Conservation (phyloP, 495 filamentous ascomycete species). For the Neurospora discreta region DNA sequence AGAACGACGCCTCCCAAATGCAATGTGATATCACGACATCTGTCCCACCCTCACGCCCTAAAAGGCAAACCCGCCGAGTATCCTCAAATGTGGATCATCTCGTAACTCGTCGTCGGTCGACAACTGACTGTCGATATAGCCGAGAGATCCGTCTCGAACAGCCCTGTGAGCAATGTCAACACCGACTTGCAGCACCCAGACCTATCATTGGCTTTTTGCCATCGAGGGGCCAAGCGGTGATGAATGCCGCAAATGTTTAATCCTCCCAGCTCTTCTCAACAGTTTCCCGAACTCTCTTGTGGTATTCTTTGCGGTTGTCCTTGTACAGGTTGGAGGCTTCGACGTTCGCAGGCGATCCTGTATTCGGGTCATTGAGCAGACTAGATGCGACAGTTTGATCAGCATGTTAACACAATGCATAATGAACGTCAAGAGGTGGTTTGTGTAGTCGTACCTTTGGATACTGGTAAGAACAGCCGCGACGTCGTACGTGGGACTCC, state of each 20-base stretch:
- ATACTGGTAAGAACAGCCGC: slow-evolving; percentile 95
- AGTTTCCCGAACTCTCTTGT: slow-evolving; percentile 87
- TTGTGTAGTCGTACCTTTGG: slow-evolving; percentile 56
- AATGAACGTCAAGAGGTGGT: not conserved
- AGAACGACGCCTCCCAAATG: not conserved
- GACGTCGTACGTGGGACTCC: slow-evolving; percentile 98
- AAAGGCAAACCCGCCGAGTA: not conserved
- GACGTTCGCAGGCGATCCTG: slow-evolving; percentile 92
- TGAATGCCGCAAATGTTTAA: slow-evolving; percentile 23
- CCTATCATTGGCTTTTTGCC: not conserved
- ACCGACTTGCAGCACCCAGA: not conserved
- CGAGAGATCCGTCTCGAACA: not conserved
- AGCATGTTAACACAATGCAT: not conserved
- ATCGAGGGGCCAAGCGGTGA: not conserved
- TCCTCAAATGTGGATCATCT: not conserved
- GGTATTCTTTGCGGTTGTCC: slow-evolving; percentile 92
- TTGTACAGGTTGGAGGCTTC: slow-evolving; percentile 98
- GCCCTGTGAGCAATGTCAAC: not conserved
- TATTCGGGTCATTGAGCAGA: slow-evolving; percentile 97
- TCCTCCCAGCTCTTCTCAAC: slow-evolving; percentile 99
- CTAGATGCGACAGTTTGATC: slow-evolving; percentile 34
- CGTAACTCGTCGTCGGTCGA: not conserved
- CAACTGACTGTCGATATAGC: not conserved
- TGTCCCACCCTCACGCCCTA: not conserved
- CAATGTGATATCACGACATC: not conserved